phyloP scores from a whole-genome alignment of 78 protist genomes.

The Mastigamoeba balamuthi region DNA sequence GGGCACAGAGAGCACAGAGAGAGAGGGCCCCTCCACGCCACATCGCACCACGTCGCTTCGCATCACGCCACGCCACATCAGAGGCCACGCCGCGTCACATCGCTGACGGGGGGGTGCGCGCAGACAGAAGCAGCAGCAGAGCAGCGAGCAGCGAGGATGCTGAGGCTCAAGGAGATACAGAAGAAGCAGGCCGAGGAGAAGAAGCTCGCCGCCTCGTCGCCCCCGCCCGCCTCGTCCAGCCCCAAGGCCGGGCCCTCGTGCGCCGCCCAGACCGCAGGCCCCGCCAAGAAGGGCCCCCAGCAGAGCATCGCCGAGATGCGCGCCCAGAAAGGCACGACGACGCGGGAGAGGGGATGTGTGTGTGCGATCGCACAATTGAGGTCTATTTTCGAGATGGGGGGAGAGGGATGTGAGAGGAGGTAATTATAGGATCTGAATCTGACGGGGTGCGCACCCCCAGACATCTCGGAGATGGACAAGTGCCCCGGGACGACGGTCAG shows the following conservation, averaged over 20 bases:
- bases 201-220: background rate
- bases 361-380: too few relatives aligned
- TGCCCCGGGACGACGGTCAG: background rate
- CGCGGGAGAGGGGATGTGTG: too few relatives aligned
- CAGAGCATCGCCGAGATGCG: background rate
- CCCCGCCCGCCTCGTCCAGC: background rate
- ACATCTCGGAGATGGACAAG: background rate
- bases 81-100: too few relatives aligned
- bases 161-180: background rate
- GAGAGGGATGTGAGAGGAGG: background rate
- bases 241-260: background rate
- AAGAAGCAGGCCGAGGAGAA: background rate
- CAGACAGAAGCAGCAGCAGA: too few relatives aligned
- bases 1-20: too few relatives aligned
- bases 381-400: background rate
- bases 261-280: background rate
- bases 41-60: too few relatives aligned
- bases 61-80: too few relatives aligned
- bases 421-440: too few relatives aligned
- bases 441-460: too few relatives aligned
- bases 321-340: background rate
- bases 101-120: too few relatives aligned
- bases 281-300: background rate
- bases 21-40: too few relatives aligned
- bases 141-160: too few relatives aligned